Base-by-base conservation (phyloP, 179 eudicot species). In the Beta lomatogona region DNA sequence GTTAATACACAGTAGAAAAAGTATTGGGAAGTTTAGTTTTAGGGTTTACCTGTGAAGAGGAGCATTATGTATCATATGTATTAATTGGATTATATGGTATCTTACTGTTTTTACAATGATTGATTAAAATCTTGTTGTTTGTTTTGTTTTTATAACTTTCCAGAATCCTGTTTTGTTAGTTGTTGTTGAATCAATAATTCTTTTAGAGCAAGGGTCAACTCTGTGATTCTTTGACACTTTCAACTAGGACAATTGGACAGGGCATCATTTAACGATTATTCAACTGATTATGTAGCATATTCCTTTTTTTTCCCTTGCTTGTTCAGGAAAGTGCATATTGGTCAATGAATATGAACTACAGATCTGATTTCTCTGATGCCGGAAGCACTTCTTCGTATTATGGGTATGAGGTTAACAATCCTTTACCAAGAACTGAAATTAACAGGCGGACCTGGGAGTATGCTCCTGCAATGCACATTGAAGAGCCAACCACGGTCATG, bases 361-460 rank as follows among this genome's bases (percentile, higher is more conserved):
- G 85, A 81, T 89, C 85, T 61, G 91, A 88, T 79, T 82, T 77
- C 74, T 84, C 89, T 76, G 86, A 86, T 70, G 87, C 79, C 13
- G 91, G 86, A 83, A 89, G 86, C 84, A 81, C 88, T 67, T 79
- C 88, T 63, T 79, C 91, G 4, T 89, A 89, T 87, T 90, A 87
- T 71, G 91, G 91, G 15, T 86, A 77, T 71, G 89, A 83, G 75
- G 82, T 84, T 46, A 83, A 76, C 65, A 75, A 87, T 81, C 81
- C 85, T 78, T 83, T 86, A 75, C 88, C 90, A 22, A 87, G 88
- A 74, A 89, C 86, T 75, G 95, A 92, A 83, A 74, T 82, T 76
- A 88, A 79, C 77, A 87, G 87, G 61, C 83, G 92, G 80, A 86
- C 88, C 70, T 92, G 95, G 93, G 92, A 92, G 60, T 92, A 87